Base-by-base conservation (phyloP, 1,139 yeast species). In the Yamadazyma dendronema region DNA sequence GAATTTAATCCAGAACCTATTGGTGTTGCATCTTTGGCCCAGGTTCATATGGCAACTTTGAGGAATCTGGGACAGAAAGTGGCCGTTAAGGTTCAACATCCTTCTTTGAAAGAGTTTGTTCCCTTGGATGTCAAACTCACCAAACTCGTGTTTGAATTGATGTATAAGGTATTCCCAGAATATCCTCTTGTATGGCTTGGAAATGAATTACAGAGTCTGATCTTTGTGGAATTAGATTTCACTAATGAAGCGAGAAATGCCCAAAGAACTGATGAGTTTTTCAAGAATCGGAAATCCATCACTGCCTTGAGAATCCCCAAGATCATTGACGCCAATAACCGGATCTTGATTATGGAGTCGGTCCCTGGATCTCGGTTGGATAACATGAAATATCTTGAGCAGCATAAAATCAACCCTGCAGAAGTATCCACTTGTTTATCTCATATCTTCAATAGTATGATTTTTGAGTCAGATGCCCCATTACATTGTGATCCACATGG, bases 401-500 rank as follows among this genome's bases (percentile, higher is more conserved):
- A 67, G 3, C 68, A 88, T 54, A 56, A 74, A 27, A 89, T 92
- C 39, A 77, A 84, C 16, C 69, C 95, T 12, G 77, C 84, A 1
- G 84, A 87, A 46, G 95, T 92, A 4, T 83, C 95, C 3, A 67
- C 81, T 7, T 92, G 97, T 55, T 69, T 92, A 33, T 81, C 97
- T 0, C 96, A 90, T 53, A 81, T 88, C 21, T 92, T 92, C 68
- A 88, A 90, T 64, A 83, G 82, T 54, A 92, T 92, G 99, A 88
- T 94, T 32, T 92, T 92, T 64, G 84, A 95, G 1, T 95, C 96
- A 0, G 82, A 80, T 21, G 96, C 88, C 13, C 89, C 90, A 0
- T 77, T 92, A 35, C 99, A 92, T 57, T 92, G 98, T 64, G 99
- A 92, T 58, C 98, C 98, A 1, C 99, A 92, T 59, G 96, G 96